These are phyloP conservation scores for Coccinonectria pachysandricola DNA, from an alignment of 2,329 filamentous ascomycete species.

Conservation along the genomic window DNA sequence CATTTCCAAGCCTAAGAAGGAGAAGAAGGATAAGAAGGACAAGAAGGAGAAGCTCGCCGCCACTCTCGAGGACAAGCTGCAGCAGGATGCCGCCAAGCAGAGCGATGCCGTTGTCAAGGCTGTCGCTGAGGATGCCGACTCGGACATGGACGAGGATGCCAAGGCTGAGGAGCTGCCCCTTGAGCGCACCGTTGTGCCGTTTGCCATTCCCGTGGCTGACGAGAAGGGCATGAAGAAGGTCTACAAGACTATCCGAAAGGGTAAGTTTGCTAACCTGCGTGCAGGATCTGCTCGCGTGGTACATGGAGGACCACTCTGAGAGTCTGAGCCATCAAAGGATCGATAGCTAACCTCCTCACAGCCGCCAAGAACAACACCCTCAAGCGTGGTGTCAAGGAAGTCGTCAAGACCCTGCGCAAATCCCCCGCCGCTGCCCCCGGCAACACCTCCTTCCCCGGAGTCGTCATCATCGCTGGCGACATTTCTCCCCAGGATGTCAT, in stretches of 20 bases:
- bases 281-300: no score
- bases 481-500: conserved; percentile 99
- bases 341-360: conserved; percentile 31
- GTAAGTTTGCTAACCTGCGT: no score
- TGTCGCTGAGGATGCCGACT: conserved; percentile 34
- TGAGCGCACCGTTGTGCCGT: conserved; percentile 61
- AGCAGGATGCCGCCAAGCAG: conserved; percentile 40
- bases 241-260: conserved; percentile 46
- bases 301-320: no score
- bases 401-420: conserved; percentile 96
- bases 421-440: conserved; percentile 60
- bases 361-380: conserved; percentile 92
- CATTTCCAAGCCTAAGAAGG: conserved; percentile 45
- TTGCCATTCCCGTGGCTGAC: conserved; percentile 70
- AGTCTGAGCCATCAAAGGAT: no score
- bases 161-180: conserved; percentile 31
- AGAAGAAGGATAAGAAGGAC: conserved; percentile 56
- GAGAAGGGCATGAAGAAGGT: conserved; percentile 63
- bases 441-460: conserved; percentile 52
- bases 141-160: conserved; percentile 36
- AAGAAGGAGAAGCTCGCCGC: conserved; percentile 65
- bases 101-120: conserved; percentile 28
- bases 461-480: conserved; percentile 91
- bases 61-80: conserved; percentile 55
- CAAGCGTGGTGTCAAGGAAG: conserved; percentile 97